Conservation (phyloP, 2,329 filamentous ascomycete species). For the Penicillium sp. region DNA sequence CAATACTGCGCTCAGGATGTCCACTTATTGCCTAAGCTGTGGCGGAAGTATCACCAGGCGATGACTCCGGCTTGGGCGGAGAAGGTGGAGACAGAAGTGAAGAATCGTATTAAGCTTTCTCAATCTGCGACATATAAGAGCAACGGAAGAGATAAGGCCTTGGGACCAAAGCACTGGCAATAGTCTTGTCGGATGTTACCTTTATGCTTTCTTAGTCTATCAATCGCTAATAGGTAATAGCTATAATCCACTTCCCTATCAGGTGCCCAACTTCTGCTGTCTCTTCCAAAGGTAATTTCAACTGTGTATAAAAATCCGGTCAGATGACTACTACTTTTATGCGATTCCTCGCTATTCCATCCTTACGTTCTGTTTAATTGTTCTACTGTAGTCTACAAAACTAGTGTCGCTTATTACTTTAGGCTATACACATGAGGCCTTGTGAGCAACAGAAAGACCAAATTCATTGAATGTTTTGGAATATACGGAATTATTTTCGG, state of each 20-base stretch:
- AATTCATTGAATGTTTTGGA: too few species aligned
- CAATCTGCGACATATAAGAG: neutral
- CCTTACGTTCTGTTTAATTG: too few species aligned
- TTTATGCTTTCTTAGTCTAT: too few species aligned
- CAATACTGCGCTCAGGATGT: slow-evolving; percentile 12
- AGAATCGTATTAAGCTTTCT: neutral
- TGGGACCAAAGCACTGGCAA: neutral
- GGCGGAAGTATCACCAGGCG: neutral
- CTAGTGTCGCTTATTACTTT: too few species aligned
- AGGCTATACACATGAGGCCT: too few species aligned
- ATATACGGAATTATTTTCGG: too few species aligned
- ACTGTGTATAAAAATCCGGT: too few species aligned
- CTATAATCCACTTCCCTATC: neutral
- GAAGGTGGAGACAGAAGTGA: neutral
- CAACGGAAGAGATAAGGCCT: neutral
- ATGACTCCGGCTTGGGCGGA: neutral
- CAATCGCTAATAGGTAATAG: neutral
- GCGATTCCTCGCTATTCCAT: too few species aligned
- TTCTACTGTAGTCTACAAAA: too few species aligned
- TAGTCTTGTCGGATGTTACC: neutral
- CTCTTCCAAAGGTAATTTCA: too few species aligned
- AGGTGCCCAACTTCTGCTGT: neutral
- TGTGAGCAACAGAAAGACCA: too few species aligned
- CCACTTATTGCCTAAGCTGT: neutral
- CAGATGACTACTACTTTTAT: too few species aligned